phyloP scores from a whole-genome alignment of 2,329 filamentous ascomycete species.

The Aureobasidium sp. region DNA sequence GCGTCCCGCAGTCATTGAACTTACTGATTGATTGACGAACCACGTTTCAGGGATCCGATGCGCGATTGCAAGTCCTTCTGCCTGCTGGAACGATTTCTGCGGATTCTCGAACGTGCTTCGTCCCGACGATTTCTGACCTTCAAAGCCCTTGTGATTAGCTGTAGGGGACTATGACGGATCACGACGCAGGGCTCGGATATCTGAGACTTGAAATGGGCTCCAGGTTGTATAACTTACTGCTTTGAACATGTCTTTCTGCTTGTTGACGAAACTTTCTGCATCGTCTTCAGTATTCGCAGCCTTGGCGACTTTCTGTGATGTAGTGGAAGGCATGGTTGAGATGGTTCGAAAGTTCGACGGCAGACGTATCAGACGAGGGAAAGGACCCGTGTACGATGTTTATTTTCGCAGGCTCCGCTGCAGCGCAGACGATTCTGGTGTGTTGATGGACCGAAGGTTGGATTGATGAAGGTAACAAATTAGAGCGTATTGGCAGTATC shows the following conservation, averaged over 20 bases:
- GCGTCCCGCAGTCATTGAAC: not conserved
- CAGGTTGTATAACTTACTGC: not conserved
- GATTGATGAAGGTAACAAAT: not conserved
- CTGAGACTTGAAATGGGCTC: not conserved
- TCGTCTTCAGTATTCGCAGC: not conserved
- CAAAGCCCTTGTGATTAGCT: not conserved
- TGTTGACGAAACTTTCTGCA: not conserved
- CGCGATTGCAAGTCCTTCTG: not conserved
- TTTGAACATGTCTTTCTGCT: not conserved
- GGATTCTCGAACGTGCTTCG: not conserved
- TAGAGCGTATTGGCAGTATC: not conserved
- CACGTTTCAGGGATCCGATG: conserved; percentile 1
- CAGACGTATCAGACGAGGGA: not conserved
- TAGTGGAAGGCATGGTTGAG: not conserved
- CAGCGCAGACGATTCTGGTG: not conserved
- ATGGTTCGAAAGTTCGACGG: not conserved
- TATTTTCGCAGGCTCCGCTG: not conserved
- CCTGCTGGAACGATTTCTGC: not conserved
- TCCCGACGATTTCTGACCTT: not conserved
- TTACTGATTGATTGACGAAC: not conserved
- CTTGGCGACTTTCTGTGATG: not conserved
- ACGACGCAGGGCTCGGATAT: not conserved
- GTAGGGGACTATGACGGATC: not conserved
- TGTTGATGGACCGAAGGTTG: not conserved
- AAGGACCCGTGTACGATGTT: not conserved